phyloP scores from a whole-genome alignment of 768 basidiomycete genomes.

The Hygrocybe punicea region DNA sequence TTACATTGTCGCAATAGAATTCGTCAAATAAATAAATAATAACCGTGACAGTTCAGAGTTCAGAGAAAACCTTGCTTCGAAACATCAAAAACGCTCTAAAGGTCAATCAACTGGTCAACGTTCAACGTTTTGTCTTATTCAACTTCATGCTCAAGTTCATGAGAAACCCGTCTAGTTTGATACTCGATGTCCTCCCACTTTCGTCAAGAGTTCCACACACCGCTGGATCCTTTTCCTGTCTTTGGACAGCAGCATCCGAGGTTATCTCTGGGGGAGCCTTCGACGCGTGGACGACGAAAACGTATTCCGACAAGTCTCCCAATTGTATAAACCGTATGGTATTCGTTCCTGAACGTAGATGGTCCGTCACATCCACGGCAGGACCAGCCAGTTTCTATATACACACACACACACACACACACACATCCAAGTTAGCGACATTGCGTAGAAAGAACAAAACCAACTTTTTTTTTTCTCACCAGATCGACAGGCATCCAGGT shows the following conservation, averaged over 20 bases:
- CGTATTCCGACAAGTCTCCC: slow-evolving; percentile 7
- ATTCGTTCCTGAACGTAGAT: slow-evolving; percentile 9
- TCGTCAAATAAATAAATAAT: too few relatives aligned
- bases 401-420: too few relatives aligned
- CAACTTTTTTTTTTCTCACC: neutral
- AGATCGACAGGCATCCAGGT: slow-evolving; percentile 9
- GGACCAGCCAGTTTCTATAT: neutral
- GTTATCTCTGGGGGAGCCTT: neutral
- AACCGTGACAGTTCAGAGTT: too few relatives aligned
- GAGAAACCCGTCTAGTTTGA: neutral
- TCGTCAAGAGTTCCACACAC: neutral
- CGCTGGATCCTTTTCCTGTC: neutral
- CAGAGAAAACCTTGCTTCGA: too few relatives aligned
- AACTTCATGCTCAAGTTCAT: neutral
- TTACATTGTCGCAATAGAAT: too few relatives aligned
- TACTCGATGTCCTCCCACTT: neutral
- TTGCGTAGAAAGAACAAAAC: neutral
- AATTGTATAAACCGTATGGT: slow-evolving; percentile 10
- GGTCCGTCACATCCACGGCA: slow-evolving; percentile 10
- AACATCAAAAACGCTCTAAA: too few relatives aligned
- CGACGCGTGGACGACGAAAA: slow-evolving; percentile 12
- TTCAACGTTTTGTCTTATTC: too few relatives aligned
- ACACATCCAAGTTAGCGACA: neutral
- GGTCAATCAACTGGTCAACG: too few relatives aligned
- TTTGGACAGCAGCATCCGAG: too few relatives aligned